Base-by-base conservation (phyloP, 441 rosid genomes). In the Gossypium lobatum region DNA sequence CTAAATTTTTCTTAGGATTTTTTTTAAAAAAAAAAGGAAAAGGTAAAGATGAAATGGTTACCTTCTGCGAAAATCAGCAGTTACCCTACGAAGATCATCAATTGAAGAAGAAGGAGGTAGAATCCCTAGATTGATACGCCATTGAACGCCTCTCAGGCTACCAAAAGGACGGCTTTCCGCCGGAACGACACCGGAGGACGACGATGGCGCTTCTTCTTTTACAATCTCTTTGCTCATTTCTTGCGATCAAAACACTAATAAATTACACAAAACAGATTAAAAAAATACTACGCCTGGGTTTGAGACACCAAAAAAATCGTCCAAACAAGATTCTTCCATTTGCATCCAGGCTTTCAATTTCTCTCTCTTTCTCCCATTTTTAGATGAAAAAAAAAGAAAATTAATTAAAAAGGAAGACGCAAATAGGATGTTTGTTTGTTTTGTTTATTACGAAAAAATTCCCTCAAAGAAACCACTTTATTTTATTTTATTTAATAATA, bases 1-100 rank as follows among this genome's bases (percentile, higher is more conserved):
- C 42, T 37, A 34, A 9, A 1, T 45, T 3, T 45, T 20, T 65
- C 16, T 26, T 54, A 42, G 18, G 6, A 4, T 37, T 37, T 37
- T 34, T 5, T 31, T 28, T 4, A 0, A 6, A 6, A 64, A 14
- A 67, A 28, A n/a, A 34, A 45, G 62, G 26, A 13, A 57, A 57
- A 18, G 42, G 60, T 3, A 37, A 10, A 21, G 58, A 4, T 6
- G 26, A 23, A 11, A 8, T 1, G 10, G 8, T 23, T 77, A 93
- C 98, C 98, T 85, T 76, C 98, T 73, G 77, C 98, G 88, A 77
- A 89, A 87, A 87, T 92, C 94, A 58, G 99, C 97, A 3, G 93
- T 88, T 71, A 85, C 88, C 72, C 91, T 84, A 0, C 98, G 97
- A 70, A 95, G 90, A 81, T 91, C 87, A 71, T 89, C 96, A 52